Base-by-base conservation (phyloP, 163 green algal genomes). In the Chloroidium sp. region DNA sequence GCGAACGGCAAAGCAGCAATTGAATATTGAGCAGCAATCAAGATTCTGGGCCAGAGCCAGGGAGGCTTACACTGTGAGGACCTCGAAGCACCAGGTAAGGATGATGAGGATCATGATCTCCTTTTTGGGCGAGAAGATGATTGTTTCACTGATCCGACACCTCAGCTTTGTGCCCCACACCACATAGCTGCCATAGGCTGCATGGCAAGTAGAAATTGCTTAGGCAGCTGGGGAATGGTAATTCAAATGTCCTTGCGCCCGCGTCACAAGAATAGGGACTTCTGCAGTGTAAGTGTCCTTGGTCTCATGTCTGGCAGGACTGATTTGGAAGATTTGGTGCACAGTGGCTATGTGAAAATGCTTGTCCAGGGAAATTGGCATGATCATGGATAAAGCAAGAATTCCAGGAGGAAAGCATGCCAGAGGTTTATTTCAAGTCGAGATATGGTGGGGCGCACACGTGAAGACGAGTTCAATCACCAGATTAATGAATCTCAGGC, bases 151-250 rank as follows among this genome's bases (percentile, higher is more conserved):
- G 4, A 74, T 58, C 6, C 75, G 74, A 69, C 82, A 85, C 2
- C 36, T 61, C 14, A 82, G 36, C 62, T 78, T 4, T 62, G 78
- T 82, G 8, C 62, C 75, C 61, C 78, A 79, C 1, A 82, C 77
- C 59, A 85, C 82, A 69, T 82, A 85, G 13, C 78, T 82, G 3
- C 82, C 82, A 76, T 81, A 85, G 0, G 78, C 82, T 85, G 81
- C 77, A 78, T 4, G 2, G 13, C 4, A 76, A 68, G 67, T 13
- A 72, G 14, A 4, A 69, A 2, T 1, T 1, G 36, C 2, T 2
- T 76, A 3, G 78, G 59, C 3, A 62, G 0, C 58, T 69, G 6
- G 59, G 36, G 36, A 36, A 36, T 36, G 36, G 36, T 36, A 36
- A 36, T 36, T 36, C 36, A 36, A 36, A 36, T 36, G 36, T 36